phyloP scores from a whole-genome alignment of 2,329 filamentous ascomycete genomes.

The Colletotrichum falcatum region DNA sequence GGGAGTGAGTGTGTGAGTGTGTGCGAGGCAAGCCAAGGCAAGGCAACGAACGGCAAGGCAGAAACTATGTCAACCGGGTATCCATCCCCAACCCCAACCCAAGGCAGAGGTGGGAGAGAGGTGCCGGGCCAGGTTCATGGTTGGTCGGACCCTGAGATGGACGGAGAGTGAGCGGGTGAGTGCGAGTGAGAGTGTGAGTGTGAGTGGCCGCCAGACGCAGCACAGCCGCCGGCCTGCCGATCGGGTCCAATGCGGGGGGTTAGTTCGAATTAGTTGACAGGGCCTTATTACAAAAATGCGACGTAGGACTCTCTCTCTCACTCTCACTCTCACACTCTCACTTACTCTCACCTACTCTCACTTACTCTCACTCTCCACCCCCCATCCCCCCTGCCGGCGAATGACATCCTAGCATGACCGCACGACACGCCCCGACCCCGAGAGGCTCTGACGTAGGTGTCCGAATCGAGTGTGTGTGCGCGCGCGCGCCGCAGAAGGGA shows the following conservation, averaged over 20 bases:
- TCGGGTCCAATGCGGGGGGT: slow-evolving; percentile 37
- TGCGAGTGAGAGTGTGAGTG: no score
- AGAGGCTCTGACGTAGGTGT: slow-evolving; percentile 36
- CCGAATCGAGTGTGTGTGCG: slow-evolving; percentile 11
- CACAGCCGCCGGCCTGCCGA: slow-evolving; percentile 12
- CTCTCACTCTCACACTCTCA: background rate
- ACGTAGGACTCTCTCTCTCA: slow-evolving; percentile 2
- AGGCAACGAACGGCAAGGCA: slow-evolving; percentile 1
- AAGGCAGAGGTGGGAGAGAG: background rate
- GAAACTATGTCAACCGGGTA: background rate
- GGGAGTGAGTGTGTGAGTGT: background rate
- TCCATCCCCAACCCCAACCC: background rate
- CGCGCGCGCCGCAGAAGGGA: slow-evolving; percentile 15
- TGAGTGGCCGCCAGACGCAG: slow-evolving; percentile 19
- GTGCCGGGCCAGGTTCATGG: slow-evolving; percentile 32
- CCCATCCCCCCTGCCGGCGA: slow-evolving; percentile 15
- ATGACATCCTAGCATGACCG: slow-evolving; percentile 15
- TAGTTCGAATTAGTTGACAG: slow-evolving; percentile 33
- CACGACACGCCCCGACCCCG: slow-evolving; percentile 22
- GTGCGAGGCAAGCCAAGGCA: background rate
- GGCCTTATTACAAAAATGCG: slow-evolving; percentile 34
- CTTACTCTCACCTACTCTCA: slow-evolving; percentile 1
- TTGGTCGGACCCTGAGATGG: slow-evolving; percentile 36
- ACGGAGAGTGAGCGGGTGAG: background rate
- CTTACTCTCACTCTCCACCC: background rate